These are phyloP conservation scores for Solanum virginianum DNA, from an alignment of 257 asterid species.

Conservation along the genomic window DNA sequence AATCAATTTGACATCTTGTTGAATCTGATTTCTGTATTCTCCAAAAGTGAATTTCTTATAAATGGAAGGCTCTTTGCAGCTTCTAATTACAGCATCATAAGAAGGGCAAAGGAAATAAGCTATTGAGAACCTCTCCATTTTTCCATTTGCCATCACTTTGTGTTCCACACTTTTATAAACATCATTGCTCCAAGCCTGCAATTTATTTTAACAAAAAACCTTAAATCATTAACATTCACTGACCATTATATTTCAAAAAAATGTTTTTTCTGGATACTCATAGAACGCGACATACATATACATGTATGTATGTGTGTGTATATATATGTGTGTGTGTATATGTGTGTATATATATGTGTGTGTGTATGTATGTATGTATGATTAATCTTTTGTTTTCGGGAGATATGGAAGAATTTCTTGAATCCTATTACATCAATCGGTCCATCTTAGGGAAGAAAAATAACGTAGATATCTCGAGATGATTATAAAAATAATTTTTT, in stretches of 20 bases:
- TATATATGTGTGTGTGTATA: too few relatives aligned
- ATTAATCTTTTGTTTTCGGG: neutral
- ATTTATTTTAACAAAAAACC: neutral
- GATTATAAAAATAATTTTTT: neutral
- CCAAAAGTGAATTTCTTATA: conserved; percentile 46
- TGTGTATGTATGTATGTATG: too few relatives aligned
- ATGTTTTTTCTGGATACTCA: too few relatives aligned
- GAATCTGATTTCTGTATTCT: conserved; percentile 39
- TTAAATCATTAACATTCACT: too few relatives aligned
- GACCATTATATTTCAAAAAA: too few relatives aligned
- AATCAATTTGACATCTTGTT: conserved; percentile 32
- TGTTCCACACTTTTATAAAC: conserved; percentile 61
- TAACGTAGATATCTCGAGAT: neutral
- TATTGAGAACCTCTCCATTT: conserved; percentile 54
- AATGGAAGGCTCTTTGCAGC: conserved; percentile 37
- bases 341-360: too few relatives aligned
- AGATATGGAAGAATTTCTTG: neutral
- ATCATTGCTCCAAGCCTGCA: conserved; percentile 87
- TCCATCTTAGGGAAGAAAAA: neutral
- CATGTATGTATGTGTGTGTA: too few relatives aligned
- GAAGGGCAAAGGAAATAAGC: conserved; percentile 76
- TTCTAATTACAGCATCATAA: conserved; percentile 29
- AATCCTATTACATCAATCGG: neutral
- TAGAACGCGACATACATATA: too few relatives aligned
- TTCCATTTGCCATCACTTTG: conserved; percentile 40